Base-by-base conservation (phyloP, 331 rosid species). In the Malus hybrid region DNA sequence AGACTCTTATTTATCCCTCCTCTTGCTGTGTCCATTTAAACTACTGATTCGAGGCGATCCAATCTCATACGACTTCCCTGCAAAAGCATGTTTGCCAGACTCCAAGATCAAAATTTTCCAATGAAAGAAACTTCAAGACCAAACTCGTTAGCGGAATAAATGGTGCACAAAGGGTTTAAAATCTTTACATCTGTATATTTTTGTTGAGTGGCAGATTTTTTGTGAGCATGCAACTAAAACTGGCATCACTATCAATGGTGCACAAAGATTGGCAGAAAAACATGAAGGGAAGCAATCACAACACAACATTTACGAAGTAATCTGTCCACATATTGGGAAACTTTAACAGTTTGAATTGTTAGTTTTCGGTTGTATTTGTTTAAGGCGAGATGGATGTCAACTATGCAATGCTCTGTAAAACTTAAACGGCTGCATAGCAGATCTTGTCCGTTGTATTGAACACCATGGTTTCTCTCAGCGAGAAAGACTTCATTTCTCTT, bases 41-140 rank as follows among this genome's bases (percentile, higher is more conserved):
- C 80, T 71, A 83, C 87, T 84, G 30, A 80, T 71, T 75, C 81
- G 75, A 15, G 89, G 73, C 46, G 82, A 74, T 66, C 91, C 91
- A 66, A 78, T 78, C 79, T 87, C 88, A 56, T 87, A 57, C 67
- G 78, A 74, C 81, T 85, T 83, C 56, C 88, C 91, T 87, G 91
- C 79, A 77, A 44, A 48, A 78, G 70, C 68, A 73, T 33, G 44
- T 52, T 46, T n/a, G 18, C 26, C 7, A 3, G 15, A 63, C 63
- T 75, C 64, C 29, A 34, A 22, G 34, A 57, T 72, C 55, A 20
- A 50, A 2, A 0, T 14, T 16, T 28, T 76, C 65, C 34, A 26
- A 12, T 1, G 3, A 57, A 16, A 22, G 3, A 6, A 60, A 12
- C 16, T 6, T 24, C 7, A 3, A 53, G 24, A 56, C n/a, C 0